Percentiles rank a stretch among this genome's conserved stretches.
Conservation (phyloP, 1,284 basidiomycete genomes). For the Rhodotorula sp. region DNA sequence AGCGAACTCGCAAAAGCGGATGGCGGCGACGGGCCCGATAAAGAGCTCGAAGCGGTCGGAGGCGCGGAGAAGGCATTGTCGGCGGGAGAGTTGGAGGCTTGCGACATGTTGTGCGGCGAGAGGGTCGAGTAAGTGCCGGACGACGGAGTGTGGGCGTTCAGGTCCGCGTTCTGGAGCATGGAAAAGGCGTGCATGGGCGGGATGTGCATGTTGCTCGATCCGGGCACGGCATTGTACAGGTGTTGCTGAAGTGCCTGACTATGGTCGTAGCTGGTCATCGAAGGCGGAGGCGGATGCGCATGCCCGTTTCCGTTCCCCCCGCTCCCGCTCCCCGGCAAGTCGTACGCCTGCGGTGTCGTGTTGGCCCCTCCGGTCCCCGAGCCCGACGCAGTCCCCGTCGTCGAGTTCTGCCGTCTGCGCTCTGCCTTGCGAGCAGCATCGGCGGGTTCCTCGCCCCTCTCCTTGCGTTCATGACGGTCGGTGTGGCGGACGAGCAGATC, state of each 20-base stretch:
- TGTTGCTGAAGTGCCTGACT: constrained; percentile 23
- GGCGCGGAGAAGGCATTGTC: constrained; percentile 24
- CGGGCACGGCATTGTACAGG: constrained; percentile 6
- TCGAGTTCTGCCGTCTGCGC: constrained; percentile 20
- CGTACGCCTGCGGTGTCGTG: constrained; percentile 15
- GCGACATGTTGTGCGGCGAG: constrained; percentile 31
- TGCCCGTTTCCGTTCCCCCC: too few relatives aligned
- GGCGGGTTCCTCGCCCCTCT: constrained; percentile 20
- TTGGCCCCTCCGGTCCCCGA: background rate
- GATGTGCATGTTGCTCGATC: constrained; percentile 3
- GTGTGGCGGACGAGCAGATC: constrained; percentile 39
- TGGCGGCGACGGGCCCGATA: constrained; percentile 14
- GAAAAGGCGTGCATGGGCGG: constrained; percentile 13
- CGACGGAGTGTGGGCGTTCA: constrained; percentile 25
- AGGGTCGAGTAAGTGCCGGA: constrained; percentile 26
- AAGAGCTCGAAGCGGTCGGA: constrained; percentile 6
- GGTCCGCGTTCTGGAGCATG: constrained; percentile 12
- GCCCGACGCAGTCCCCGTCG: background rate
- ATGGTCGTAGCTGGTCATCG: constrained; percentile 14
- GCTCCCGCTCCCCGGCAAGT: constrained; percentile 6
- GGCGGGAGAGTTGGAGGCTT: constrained; percentile 26
- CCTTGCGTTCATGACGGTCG: constrained; percentile 36
- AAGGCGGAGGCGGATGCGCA: constrained; percentile 2
- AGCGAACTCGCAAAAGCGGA: constrained; percentile 21
- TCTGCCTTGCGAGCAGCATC: constrained; percentile 7